Percentiles rank a stretch among this genome's conserved stretches.
Conservation (phyloP, 2,329 filamentous ascomycete species). For the Fusarium domesticum region DNA sequence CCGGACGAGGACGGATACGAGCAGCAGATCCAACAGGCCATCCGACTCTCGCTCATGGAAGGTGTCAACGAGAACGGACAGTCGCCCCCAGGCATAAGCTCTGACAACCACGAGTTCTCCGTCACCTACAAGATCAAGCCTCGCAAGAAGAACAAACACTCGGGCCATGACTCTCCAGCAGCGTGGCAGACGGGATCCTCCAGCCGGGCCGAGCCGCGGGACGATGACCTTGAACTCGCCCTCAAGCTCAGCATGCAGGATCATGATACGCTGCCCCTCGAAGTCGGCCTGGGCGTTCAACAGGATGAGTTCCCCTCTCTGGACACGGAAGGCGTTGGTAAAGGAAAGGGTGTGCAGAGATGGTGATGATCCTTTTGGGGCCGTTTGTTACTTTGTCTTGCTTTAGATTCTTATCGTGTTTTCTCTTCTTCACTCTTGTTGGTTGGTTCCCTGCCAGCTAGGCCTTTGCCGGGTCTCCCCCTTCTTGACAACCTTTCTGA, state of each 20-base stretch:
- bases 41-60: slow-evolving; percentile 59
- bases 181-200: slow-evolving; percentile 33
- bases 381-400: neutral
- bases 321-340: slow-evolving; percentile 41
- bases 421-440: neutral
- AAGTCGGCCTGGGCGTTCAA: slow-evolving; percentile 12
- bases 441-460: no score
- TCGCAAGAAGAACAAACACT: slow-evolving; percentile 41
- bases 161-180: slow-evolving; percentile 34
- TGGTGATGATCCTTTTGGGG: slow-evolving; percentile 22
- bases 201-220: slow-evolving; percentile 29
- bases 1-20: slow-evolving; percentile 53
- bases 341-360: slow-evolving; percentile 39
- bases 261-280: slow-evolving; percentile 33
- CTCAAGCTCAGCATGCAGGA: slow-evolving; percentile 59
- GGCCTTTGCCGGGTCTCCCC: no score
- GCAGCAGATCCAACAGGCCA: slow-evolving; percentile 59
- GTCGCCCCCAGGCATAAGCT: slow-evolving; percentile 45
- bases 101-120: slow-evolving; percentile 50
- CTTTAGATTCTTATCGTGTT: neutral
- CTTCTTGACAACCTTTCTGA: no score
- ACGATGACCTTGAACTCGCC: slow-evolving; percentile 60
- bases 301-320: slow-evolving; percentile 42
- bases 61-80: slow-evolving; percentile 47
- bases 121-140: slow-evolving; percentile 46